A percentile compares a stretch with the other conserved stretches of the same genome.
Evolutionary conservation across 345 rosid species (phyloP).

Genomic region (Litchi chinensis): DNA sequence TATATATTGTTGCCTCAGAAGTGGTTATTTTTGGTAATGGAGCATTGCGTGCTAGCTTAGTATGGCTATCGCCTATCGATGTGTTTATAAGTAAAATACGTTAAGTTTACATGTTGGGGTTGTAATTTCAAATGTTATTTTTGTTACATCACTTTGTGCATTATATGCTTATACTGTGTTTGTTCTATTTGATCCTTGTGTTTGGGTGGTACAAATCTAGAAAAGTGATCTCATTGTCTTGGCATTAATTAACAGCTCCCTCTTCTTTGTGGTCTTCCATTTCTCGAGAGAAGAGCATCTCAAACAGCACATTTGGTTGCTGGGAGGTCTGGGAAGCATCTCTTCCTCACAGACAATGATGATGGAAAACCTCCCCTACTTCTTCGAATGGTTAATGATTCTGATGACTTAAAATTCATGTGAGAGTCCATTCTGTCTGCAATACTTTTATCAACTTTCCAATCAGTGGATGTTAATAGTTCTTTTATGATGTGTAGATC

Average conservation of each 20-base stretch:
- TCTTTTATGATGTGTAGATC: constrained; percentile 56
- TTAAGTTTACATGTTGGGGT: not conserved
- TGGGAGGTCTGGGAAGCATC: constrained; percentile 93
- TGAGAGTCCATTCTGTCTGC: constrained; percentile 33
- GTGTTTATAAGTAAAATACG: constrained; percentile 10
- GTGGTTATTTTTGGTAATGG: not conserved
- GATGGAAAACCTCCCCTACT: constrained; percentile 85
- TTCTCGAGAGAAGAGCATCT: constrained; percentile 87
- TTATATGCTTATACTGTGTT: not conserved
- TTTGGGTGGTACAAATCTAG: not conserved
- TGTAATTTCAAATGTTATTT: not conserved
- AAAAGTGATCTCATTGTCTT: not conserved
- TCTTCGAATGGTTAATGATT: constrained; percentile 81
- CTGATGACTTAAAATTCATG: constrained; percentile 74
- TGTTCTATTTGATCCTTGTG: not conserved
- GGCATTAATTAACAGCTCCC: constrained; percentile 61
- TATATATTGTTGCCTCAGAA: not conserved
- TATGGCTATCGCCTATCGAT: not conserved
- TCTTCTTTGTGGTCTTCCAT: constrained; percentile 86
- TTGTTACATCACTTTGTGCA: not conserved
- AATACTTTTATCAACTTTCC: not conserved
- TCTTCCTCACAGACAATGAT: constrained; percentile 80
- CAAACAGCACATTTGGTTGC: constrained; percentile 83
- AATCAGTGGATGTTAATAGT: not conserved
- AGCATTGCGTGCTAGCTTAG: constrained; percentile 8